Conservation (phyloP, 2,329 filamentous ascomycete genomes). For the Fusarium miscanthi region DNA sequence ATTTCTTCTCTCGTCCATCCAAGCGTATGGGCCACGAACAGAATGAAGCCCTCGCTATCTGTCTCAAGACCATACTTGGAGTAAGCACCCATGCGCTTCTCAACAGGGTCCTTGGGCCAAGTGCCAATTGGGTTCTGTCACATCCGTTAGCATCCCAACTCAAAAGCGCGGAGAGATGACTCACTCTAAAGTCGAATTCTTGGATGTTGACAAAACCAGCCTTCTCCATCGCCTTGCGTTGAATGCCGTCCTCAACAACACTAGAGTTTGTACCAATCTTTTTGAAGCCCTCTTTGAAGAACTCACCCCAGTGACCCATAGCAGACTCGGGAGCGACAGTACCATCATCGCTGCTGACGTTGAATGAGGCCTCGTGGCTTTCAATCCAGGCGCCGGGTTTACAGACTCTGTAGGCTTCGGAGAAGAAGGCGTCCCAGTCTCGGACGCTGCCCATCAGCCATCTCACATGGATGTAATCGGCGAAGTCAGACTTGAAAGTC, state of each 20-base stretch:
- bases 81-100: slow-evolving; percentile 44
- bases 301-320: slow-evolving; percentile 45
- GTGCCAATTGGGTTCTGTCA: slow-evolving; percentile 36
- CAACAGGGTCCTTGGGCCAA: slow-evolving; percentile 22
- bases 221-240: slow-evolving; percentile 33
- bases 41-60: slow-evolving; percentile 50
- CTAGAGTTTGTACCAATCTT: slow-evolving; percentile 47
- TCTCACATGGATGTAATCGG: slow-evolving; percentile 71
- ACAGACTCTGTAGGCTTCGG: slow-evolving; percentile 63
- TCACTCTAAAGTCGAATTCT: slow-evolving; percentile 40
- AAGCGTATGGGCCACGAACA: slow-evolving; percentile 51
- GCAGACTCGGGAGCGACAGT: slow-evolving; percentile 43
- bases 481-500: slow-evolving; percentile 49
- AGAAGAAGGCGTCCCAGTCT: slow-evolving; percentile 65
- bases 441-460: slow-evolving; percentile 66
- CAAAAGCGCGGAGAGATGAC: rapidly evolving
- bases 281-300: slow-evolving; percentile 47
- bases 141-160: rapidly evolving
- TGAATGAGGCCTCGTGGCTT: slow-evolving; percentile 46
- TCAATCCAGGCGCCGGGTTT: slow-evolving; percentile 64
- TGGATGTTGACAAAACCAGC: slow-evolving; percentile 40
- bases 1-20: slow-evolving; percentile 52
- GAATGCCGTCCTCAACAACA: slow-evolving; percentile 34
- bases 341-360: slow-evolving; percentile 46
- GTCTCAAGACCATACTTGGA: slow-evolving; percentile 49